phyloP scores from a whole-genome alignment of 2,329 filamentous ascomycete genomes.

The Reticulascus tulasneorum region DNA sequence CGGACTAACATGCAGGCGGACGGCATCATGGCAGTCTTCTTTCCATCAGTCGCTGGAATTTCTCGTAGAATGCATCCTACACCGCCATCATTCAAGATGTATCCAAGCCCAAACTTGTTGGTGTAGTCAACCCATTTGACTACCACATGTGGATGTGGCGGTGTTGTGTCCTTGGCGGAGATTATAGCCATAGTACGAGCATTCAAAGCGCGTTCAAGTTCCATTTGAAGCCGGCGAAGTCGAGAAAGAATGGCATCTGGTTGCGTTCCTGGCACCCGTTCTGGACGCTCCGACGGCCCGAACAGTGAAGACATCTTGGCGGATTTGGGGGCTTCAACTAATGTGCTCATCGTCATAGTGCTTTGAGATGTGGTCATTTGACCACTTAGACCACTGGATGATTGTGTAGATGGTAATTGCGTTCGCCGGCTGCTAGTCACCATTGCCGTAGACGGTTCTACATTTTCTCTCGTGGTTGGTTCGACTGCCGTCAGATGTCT shows the following conservation, averaged over 20 bases:
- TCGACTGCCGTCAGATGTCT: constrained; percentile 12
- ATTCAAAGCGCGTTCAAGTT: constrained; percentile 60
- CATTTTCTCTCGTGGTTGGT: constrained; percentile 4
- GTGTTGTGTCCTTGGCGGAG: constrained; percentile 47
- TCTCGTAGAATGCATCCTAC: constrained; percentile 66
- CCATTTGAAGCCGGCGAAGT: constrained; percentile 52
- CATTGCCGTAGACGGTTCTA: constrained; percentile 10
- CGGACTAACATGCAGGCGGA: constrained; percentile 70
- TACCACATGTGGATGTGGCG: constrained; percentile 59
- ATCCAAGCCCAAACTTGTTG: constrained; percentile 80
- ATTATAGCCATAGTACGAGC: constrained; percentile 59
- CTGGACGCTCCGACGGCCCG: constrained; percentile 47
- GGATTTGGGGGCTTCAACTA: constrained; percentile 20
- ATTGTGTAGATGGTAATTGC: constrained; percentile 13
- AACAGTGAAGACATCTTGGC: constrained; percentile 49
- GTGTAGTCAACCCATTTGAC: constrained; percentile 88
- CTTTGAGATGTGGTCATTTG: constrained; percentile 4
- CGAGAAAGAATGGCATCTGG: constrained; percentile 56
- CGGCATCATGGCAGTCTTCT: constrained; percentile 51
- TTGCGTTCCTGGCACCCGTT: constrained; percentile 47
- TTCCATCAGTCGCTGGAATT: constrained; percentile 48
- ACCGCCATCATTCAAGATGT: constrained; percentile 77
- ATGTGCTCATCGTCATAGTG: constrained; percentile 10
- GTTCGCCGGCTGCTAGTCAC: constrained; percentile 6
- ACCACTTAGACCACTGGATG: constrained; percentile 8